Evolutionary conservation across 2,329 filamentous ascomycete genomes (phyloP).

Genomic region (Chaetomium globosum): DNA sequence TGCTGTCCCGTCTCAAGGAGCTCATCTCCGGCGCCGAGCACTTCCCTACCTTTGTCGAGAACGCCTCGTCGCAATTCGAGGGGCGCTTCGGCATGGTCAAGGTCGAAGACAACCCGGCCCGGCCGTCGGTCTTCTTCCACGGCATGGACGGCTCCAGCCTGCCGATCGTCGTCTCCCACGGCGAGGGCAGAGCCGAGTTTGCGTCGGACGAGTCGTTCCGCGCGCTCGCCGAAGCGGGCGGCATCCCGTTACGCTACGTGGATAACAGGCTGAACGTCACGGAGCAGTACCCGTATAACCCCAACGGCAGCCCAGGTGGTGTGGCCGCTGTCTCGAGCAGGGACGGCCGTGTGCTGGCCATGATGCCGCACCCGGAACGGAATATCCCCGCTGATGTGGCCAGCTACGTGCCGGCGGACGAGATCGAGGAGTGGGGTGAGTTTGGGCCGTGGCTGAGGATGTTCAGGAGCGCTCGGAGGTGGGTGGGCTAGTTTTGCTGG

Average conservation of each 20-base stretch:
- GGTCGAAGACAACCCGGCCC: constrained; percentile 61
- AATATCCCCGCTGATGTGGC: constrained; percentile 78
- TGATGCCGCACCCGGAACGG: constrained; percentile 95
- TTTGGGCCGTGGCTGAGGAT: constrained; percentile 83
- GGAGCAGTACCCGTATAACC: constrained; percentile 84
- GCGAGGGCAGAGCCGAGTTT: constrained; percentile 82
- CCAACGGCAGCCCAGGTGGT: constrained; percentile 78
- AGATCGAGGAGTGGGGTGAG: constrained; percentile 71
- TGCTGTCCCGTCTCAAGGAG: constrained; percentile 80
- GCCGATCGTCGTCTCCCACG: constrained; percentile 87
- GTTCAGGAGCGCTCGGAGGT: constrained; percentile 84
- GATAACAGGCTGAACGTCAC: constrained; percentile 79
- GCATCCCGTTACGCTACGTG: constrained; percentile 79
- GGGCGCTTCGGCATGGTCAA: constrained; percentile 81
- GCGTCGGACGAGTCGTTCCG: constrained; percentile 54
- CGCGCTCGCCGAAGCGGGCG: constrained; percentile 63
- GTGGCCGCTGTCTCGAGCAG: constrained; percentile 77
- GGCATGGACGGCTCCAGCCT: constrained; percentile 82
- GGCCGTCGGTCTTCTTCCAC: constrained; percentile 81
- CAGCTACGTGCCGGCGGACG: constrained; percentile 67
- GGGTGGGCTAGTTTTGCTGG: constrained; percentile 66
- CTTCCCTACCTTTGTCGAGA: constrained; percentile 88
- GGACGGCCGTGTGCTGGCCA: constrained; percentile 78
- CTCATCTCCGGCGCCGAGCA: constrained; percentile 80
- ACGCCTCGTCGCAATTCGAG: constrained; percentile 86